Evolutionary conservation across 1,284 basidiomycete species (phyloP).

Genomic region (Pholiota adiposa): DNA sequence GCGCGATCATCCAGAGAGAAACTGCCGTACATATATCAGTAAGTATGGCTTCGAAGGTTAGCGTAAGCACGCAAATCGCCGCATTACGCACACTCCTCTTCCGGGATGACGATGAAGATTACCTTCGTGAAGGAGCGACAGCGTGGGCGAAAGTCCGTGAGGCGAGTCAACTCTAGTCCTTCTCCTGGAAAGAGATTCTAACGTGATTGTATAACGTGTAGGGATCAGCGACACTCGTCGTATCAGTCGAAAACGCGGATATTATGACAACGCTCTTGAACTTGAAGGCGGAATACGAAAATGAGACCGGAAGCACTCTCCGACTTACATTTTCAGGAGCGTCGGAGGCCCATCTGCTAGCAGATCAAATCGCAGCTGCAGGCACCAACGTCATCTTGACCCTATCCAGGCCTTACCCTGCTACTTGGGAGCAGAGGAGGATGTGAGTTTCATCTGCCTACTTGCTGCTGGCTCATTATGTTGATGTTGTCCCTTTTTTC

Average conservation of each 20-base stretch:
- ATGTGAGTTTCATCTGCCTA: conserved; percentile 39
- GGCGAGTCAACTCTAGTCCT: conserved; percentile 28
- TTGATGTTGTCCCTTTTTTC: not conserved
- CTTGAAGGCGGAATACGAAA: conserved; percentile 64
- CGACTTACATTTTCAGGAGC: conserved; percentile 60
- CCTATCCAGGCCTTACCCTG: conserved; percentile 56
- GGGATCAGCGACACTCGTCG: conserved; percentile 43
- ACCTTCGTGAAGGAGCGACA: conserved; percentile 30
- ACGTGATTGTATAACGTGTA: not conserved
- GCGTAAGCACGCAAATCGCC: conserved; percentile 69
- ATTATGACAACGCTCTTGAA: conserved; percentile 67
- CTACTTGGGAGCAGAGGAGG: conserved; percentile 55
- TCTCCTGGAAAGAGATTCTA: too few relatives aligned
- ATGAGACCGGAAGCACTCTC: conserved; percentile 36
- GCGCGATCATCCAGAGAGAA: conserved; percentile 66
- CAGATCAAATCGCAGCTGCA: conserved; percentile 60
- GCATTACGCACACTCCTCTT: conserved; percentile 52
- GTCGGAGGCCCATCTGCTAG: conserved; percentile 65
- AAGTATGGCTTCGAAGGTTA: conserved; percentile 41
- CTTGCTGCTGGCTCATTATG: conserved; percentile 30
- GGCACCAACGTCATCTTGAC: conserved; percentile 67
- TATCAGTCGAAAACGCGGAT: conserved; percentile 65
- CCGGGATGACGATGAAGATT: conserved; percentile 27
- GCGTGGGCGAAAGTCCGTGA: conserved; percentile 48
- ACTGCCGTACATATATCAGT: conserved; percentile 73